phyloP scores from a whole-genome alignment of 108 stramenopile genomes.

The Parmales sp. region DNA sequence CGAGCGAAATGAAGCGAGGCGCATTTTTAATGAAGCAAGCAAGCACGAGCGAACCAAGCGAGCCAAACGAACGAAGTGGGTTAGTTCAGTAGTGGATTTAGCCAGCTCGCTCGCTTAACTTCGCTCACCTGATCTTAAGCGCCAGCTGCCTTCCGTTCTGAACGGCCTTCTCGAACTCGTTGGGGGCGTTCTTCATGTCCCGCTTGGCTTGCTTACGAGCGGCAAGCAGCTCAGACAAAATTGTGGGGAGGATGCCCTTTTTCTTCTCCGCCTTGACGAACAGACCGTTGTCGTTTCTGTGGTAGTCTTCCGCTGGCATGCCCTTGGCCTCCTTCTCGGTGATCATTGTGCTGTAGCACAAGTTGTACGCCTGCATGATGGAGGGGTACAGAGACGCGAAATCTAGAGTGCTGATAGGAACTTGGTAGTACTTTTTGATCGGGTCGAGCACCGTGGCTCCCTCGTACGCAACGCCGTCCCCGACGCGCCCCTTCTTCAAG shows the following conservation, averaged over 20 bases:
- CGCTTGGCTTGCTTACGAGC: constrained; percentile 96
- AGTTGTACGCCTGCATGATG: constrained; percentile 98
- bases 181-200: constrained; percentile 96
- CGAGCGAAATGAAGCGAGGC: no score
- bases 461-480: constrained; percentile 79
- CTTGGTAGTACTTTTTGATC: constrained; percentile 91
- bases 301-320: constrained; percentile 60
- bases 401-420: constrained; percentile 98
- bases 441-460: constrained; percentile 98
- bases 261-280: constrained; percentile 82
- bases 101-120: no score
- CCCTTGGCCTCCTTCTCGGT: constrained; percentile 52
- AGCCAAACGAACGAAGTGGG: no score
- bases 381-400: constrained; percentile 98
- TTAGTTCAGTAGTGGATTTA: no score
- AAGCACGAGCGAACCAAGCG: no score
- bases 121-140: constrained; percentile 89
- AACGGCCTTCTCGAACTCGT: constrained; percentile 95
- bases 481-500: constrained; percentile 58
- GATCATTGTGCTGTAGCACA: constrained; percentile 95
- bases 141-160: constrained; percentile 99
- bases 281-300: constrained; percentile 75
- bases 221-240: constrained; percentile 79
- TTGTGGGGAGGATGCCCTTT: constrained; percentile 93
- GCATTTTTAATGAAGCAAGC: no score